Evolutionary conservation across 169 alveolate genomes (phyloP), one percentile per base, ranked within the genome.

Genomic region (Plasmodium fragile): DNA sequence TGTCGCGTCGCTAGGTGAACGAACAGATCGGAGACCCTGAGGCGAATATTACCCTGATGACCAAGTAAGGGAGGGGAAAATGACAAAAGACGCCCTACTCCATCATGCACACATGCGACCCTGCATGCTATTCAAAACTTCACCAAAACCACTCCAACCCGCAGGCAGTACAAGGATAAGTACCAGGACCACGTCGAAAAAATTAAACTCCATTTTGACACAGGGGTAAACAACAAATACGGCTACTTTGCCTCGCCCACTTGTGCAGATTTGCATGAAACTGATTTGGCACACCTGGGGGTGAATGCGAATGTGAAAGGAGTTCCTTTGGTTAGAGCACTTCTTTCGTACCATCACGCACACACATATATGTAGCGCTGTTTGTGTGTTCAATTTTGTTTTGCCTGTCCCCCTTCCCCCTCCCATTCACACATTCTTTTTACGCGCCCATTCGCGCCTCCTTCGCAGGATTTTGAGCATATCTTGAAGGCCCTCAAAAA

Each of bases 91-190:
- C 22, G 3, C 7, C 22, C 22, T 49, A 5, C 59, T 49, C 25
- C 59, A 18, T 49, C 8, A 22, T 22, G 25, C 6, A 49, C 22
- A 16, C 22, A 49, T 49, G 7, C 22, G 1, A 49, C 59, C 59
- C 18, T 49, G 6, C 7, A n/a, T 65, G 39, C 49, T n/a, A 22
- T 30, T 2, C 53, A 13, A 34, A n/a, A 65, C 52, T 59, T 28
- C 25, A 34, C 30, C 65, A 32, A 52, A 52, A 41, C 39, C 32
- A 55, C 6, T 34, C 6, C 52, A 11, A 45, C 28, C n/a, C 49
- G 10, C 73, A 87, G 93, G 81, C 55, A 87, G 70, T 87, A 87
- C 45, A 77, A 87, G 71, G 77, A 87, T 10, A 87, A 77, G 65
- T 87, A 87, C 55, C 71, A 71, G 81, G 87, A 87, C 6, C 43